Evolutionary conservation across 2,329 filamentous ascomycete genomes (phyloP), one percentile per base, ranked within the genome.

Genomic region (Diaporthe caulivora): DNA sequence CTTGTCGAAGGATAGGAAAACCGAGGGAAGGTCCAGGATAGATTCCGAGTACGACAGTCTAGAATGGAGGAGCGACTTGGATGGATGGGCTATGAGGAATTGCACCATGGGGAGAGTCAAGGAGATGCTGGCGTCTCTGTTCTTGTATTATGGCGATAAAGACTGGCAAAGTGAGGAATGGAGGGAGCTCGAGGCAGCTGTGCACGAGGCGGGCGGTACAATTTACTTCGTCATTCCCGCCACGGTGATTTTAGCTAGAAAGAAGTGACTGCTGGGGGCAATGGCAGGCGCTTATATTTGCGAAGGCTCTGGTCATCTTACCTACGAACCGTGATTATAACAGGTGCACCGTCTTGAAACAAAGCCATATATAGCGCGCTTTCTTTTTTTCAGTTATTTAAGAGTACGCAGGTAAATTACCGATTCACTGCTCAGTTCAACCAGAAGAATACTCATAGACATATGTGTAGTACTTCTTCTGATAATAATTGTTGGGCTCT

Each of bases 131-230:
- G 10, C 18, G 7, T 67, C 62, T 21, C 3, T 51, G 47, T n/a
- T 37, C 5, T 13, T 67, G 21, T 4, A 53, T 21, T 67, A 40
- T 5, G 62, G n/a, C 13, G 62, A 67, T 2, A 67, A 67, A 21
- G 62, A 67, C 34, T 67, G 62, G 62, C 47, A 40, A 17, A 67
- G 62, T 8, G 31, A 53, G 2, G 62, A 67, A 6, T 67, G 62
- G 62, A 40, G 10, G 17, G 47, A 67, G 7, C 40, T 67, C 9
- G 62, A 53, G 13, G 47, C 44, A 13, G 62, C 62, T 7, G 31
- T 53, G 29, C 13, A 1, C 6, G 62, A 53, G 8, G 62, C 29
- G 1, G 29, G 62, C 15, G 47, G 47, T 26, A 29, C 44, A 2
- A 24, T 51, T 2, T 31, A 53, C 15, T 21, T 67, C 2, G 62